Conservation (phyloP, 176 grass and related monocot species). For the Areca catechu region DNA sequence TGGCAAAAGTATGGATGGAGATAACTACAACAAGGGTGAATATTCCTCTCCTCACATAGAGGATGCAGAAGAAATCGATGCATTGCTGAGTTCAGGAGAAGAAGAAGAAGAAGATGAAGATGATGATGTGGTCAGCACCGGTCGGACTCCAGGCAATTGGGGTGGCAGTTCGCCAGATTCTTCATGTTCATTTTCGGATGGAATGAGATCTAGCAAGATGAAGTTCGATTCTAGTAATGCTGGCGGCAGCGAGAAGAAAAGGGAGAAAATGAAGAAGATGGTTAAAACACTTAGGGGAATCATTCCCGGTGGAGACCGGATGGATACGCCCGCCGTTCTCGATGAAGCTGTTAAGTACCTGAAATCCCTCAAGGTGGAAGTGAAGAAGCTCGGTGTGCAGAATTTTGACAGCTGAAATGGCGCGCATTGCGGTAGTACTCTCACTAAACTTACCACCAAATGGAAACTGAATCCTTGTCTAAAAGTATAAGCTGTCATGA, state of each 20-base stretch:
- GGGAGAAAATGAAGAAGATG: conserved; percentile 83
- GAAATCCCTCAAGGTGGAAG: conserved; percentile 82
- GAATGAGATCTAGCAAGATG: background rate
- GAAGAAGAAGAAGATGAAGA: conserved; percentile 76
- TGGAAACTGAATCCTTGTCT: conserved; percentile 2
- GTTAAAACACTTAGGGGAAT: conserved; percentile 68
- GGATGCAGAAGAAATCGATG: conserved; percentile 83
- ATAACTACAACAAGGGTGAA: conserved; percentile 9
- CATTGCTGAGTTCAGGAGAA: conserved; percentile 79
- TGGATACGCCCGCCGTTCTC: conserved; percentile 73
- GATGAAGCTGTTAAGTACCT: conserved; percentile 74
- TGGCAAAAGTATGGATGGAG: conserved; percentile 31
- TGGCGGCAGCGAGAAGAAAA: conserved; percentile 29
- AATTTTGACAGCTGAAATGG: conserved; percentile 39
- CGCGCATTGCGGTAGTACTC: background rate
- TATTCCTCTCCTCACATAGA: conserved; percentile 53
- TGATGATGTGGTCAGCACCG: conserved; percentile 84
- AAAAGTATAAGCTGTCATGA: conserved; percentile 22
- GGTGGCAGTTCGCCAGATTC: conserved; percentile 56
- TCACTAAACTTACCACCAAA: too few species aligned
- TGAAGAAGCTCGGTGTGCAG: conserved; percentile 59
- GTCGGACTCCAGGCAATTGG: conserved; percentile 53
- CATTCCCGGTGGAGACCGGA: conserved; percentile 57
- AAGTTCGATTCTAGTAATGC: conserved; percentile 16
- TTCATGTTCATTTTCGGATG: conserved; percentile 48